phyloP scores from a whole-genome alignment of 352 stramenopile genomes.

The Phytophthora rubi region DNA sequence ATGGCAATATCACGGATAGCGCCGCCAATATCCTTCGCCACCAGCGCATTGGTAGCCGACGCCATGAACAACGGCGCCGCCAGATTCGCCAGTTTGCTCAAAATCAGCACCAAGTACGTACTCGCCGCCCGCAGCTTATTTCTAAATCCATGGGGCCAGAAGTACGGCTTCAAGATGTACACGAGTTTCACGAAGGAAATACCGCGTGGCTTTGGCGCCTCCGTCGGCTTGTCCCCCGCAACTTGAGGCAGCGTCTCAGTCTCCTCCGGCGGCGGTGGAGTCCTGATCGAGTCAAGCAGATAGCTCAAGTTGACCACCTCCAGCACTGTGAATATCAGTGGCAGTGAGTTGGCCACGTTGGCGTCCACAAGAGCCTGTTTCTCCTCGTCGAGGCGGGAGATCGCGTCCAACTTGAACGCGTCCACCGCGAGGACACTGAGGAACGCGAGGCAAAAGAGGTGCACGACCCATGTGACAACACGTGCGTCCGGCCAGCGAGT shows the following conservation, averaged over 20 bases:
- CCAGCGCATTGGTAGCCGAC: conserved; percentile 91
- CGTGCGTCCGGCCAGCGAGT: conserved; percentile 53
- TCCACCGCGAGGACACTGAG: conserved; percentile 70
- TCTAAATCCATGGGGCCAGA: conserved; percentile 75
- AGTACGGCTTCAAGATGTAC: conserved; percentile 89
- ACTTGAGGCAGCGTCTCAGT: conserved; percentile 37
- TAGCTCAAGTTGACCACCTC: conserved; percentile 83
- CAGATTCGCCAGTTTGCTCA: conserved; percentile 94
- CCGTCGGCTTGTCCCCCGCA: conserved; percentile 33
- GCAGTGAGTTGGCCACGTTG: conserved; percentile 85
- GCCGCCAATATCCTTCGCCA: conserved; percentile 56
- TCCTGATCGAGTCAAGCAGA: conserved; percentile 59
- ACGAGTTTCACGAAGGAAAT: conserved; percentile 88
- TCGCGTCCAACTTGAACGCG: conserved; percentile 75
- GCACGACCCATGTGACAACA: conserved; percentile 49
- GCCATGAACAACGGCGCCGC: conserved; percentile 94
- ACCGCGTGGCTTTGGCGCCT: conserved; percentile 47
- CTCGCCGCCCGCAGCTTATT: conserved; percentile 86
- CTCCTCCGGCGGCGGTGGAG: conserved; percentile 27
- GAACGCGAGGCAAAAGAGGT: conserved; percentile 63
- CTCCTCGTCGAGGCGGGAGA: conserved; percentile 63
- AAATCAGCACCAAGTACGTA: conserved; percentile 94
- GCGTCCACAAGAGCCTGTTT: conserved; percentile 59
- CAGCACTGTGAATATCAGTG: conserved; percentile 86
- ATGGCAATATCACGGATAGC: conserved; percentile 70